Base-by-base conservation (phyloP, 2,329 filamentous ascomycete genomes). In the Ramichloridium luteum region DNA sequence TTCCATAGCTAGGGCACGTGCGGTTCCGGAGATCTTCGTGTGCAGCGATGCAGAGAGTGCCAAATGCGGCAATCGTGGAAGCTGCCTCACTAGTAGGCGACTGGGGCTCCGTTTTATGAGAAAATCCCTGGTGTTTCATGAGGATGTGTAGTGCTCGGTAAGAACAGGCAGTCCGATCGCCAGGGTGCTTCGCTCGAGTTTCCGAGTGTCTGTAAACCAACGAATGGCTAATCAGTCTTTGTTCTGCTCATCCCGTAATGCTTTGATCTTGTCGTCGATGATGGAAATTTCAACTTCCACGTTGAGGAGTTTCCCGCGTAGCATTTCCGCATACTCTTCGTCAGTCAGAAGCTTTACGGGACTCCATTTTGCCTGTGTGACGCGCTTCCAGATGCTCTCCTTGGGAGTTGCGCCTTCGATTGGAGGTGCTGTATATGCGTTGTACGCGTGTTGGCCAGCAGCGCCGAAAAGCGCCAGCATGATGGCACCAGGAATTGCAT, bases 281-380 rank as follows among this genome's bases (percentile, higher is more conserved):
- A 90, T 55, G 0, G 80, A 75, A 54, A 90, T 84, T 39, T 88
- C 79, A 1, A 72, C 79, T 42, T 90, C 77, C 3, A 88, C 59
- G 39, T 64, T 68, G 15, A 88, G 53, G 25, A 84, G 58, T 56
- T 77, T 83, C 52, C 86, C 79, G 16, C 67, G 62, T 47, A 90
- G 62, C 58, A 84, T 74, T 1, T 67, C 59, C 36, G 70, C 68
- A 49, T 90, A 90, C 45, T 90, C 75, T 15, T 77, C 67, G 44
- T 90, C 77, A 1, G 72, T 73, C 15, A 90, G 59, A 9, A 70
- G 68, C 45, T 68, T 77, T 39, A 90, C 62, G 0, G 81, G 81
- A 41, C 74, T 79, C 71, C 76, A 83, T 48, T 69, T 76, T 17
- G 72, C 78, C 28, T 73, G 66, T 17, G 65, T 62, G 39, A 72